phyloP scores from a whole-genome alignment of 805 yeast genomes.

The Yamadazyma ubonensis region DNA sequence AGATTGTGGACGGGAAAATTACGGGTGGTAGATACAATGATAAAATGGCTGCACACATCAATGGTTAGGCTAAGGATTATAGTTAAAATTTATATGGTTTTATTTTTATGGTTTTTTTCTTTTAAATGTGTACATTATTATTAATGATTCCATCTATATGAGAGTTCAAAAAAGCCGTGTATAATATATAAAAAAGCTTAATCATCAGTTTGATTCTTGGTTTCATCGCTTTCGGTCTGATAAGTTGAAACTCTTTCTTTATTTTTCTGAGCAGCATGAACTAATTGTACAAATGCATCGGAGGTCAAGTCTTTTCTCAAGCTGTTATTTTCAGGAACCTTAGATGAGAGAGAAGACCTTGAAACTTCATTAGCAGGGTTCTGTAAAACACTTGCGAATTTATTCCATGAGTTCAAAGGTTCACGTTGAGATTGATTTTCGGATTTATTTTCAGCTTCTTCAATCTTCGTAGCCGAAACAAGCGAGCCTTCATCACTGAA shows the following conservation, averaged over 20 bases:
- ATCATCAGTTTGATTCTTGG: no score
- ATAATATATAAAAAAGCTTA: no score
- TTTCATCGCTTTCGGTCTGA: no score
- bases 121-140: no score
- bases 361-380: constrained; percentile 18
- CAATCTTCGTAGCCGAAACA: constrained; percentile 7
- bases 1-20: constrained; percentile 41
- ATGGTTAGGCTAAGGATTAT: no score
- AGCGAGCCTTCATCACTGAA: constrained; percentile 34
- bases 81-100: no score
- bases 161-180: no score
- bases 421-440: no score
- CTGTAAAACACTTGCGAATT: constrained; percentile 24
- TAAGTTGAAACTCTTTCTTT: constrained; percentile 42
- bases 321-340: constrained; percentile 3
- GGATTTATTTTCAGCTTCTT: not conserved
- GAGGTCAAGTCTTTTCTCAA: constrained; percentile 43
- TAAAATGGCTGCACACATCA: not conserved
- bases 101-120: no score
- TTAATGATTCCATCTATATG: no score
- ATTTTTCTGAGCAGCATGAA: constrained; percentile 62
- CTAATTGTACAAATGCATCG: constrained; percentile 68
- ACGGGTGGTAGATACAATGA: constrained; percentile 46
- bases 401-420: constrained; percentile 29
- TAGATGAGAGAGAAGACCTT: constrained; percentile 22